Evolutionary conservation across 2,329 filamentous ascomycete species (phyloP), one percentile per base, ranked within the genome.

Genomic region (Proliferodiscus dingleyae): DNA sequence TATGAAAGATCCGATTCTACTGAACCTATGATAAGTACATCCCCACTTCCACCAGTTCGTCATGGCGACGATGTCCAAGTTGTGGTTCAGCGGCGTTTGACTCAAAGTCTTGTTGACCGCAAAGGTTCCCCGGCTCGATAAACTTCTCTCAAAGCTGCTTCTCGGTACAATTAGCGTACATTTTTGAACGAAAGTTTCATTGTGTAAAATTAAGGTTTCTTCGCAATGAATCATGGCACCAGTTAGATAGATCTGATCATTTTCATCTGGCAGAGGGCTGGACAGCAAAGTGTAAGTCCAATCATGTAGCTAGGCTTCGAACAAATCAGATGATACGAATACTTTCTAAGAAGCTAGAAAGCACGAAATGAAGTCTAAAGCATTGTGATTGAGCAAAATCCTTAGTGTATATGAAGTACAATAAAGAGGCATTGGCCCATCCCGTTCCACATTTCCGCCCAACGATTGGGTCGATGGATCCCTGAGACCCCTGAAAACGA

Each of bases 1-100:
- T 4, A 4, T 8, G 37, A 22, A 13, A 16, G 64, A 24, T n/a
- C 53, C 29, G 23, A 28, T 18, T 4, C 37, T 40, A n/a, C 37
- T 26, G 18, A 26, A 8, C 8, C 22, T 30, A 41, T 21, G 26
- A 44, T 26, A 26, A 30, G 19, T 28, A n/a, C 16, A 15, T 37
- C 34, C 22, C 16, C n/a, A 37, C 18, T 30, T n/a, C 28, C 11
- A 30, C 11, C 11, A 30, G 28, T 10, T 30, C 11, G 15, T 11
- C 4, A 30, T 30, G 5, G 11, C 15, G 11, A 30, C 4, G 28
- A 2, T 30, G 28, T 30, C 28, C 28, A 30, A n/a, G 28, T n/a
- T 30, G 28, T n/a, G 11, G 4, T 30, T 30, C 28, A 30, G 9
- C 28, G 7, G 15, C 28, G 28, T n/a, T 30, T 30, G 28, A 30